phyloP scores from a whole-genome alignment of 495 filamentous ascomycete species.

The Penicillium desertorum region DNA sequence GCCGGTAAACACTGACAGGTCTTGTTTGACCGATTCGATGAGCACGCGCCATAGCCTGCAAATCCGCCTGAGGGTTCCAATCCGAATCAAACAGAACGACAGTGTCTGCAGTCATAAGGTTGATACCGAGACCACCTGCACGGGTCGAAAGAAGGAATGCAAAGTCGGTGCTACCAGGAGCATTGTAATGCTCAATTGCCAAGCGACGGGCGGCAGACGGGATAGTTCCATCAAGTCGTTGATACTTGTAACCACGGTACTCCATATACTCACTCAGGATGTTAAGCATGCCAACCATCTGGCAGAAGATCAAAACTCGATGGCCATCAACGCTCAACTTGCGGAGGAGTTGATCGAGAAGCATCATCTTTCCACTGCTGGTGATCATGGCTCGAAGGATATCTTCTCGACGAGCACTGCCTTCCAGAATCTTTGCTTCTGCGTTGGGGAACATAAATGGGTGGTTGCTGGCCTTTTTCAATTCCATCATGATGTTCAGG shows the following conservation, averaged over 20 bases:
- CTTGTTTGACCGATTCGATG: slow-evolving; percentile 96
- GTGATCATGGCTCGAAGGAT: slow-evolving; percentile 86
- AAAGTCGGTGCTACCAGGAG: slow-evolving; percentile 88
- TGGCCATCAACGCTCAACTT: slow-evolving; percentile 91
- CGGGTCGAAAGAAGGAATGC: slow-evolving; percentile 94
- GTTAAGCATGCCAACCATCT: slow-evolving; percentile 99
- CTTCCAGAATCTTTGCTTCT: slow-evolving; percentile 80
- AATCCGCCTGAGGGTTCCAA: slow-evolving; percentile 98
- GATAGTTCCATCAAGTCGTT: slow-evolving; percentile 93
- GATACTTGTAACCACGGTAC: slow-evolving; percentile 84
- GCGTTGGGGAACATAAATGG: slow-evolving; percentile 95
- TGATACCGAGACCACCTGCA: slow-evolving; percentile 95
- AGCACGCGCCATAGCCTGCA: slow-evolving; percentile 97
- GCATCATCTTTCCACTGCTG: slow-evolving; percentile 98
- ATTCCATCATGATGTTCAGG: slow-evolving; percentile 99
- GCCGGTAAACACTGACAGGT: slow-evolving; percentile 89
- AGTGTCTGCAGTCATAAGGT: slow-evolving; percentile 97
- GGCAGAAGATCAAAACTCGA: slow-evolving; percentile 96
- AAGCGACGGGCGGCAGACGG: slow-evolving; percentile 77
- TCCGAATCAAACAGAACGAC: slow-evolving; percentile 98
- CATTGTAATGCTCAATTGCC: slow-evolving; percentile 98
- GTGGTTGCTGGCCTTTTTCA: slow-evolving; percentile 98
- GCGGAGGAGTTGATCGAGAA: slow-evolving; percentile 86
- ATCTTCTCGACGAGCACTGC: slow-evolving; percentile 77
- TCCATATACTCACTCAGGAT: slow-evolving; percentile 91